A percentile compares a stretch with the other conserved stretches of the same genome.
Evolutionary conservation across 1,284 basidiomycete genomes (phyloP).

Genomic region (Fistulinella cinereoalba): DNA sequence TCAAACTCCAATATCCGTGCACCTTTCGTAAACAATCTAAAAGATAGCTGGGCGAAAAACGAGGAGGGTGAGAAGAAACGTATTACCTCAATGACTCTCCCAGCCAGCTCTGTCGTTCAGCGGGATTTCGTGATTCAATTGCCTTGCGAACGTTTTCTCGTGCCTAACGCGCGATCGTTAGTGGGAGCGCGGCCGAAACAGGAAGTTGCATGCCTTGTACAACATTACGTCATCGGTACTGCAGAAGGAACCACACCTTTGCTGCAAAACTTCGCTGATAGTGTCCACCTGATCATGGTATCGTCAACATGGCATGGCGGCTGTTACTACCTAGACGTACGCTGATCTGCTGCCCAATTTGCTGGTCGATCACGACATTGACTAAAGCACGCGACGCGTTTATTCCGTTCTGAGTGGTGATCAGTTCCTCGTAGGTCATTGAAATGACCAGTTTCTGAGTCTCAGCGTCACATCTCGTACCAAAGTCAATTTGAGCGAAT

Average conservation of each 20-base stretch:
- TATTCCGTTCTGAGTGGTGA: conserved; percentile 80
- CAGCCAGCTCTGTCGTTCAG: conserved; percentile 73
- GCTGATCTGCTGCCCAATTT: conserved; percentile 94
- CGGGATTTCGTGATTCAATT: conserved; percentile 71
- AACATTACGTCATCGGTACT: conserved; percentile 97
- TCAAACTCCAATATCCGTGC: conserved; percentile 83
- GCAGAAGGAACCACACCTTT: conserved; percentile 95
- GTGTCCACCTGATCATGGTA: conserved; percentile 75
- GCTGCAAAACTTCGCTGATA: conserved; percentile 91
- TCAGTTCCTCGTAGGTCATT: conserved; percentile 82
- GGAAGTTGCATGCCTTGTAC: conserved; percentile 69
- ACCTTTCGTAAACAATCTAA: conserved; percentile 83
- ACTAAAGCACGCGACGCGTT: conserved; percentile 85
- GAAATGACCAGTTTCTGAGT: conserved; percentile 64
- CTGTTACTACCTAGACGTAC: conserved; percentile 44
- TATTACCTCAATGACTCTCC: conserved; percentile 76
- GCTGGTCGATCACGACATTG: conserved; percentile 95
- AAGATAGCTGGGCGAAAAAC: conserved; percentile 7
- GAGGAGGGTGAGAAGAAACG: background rate
- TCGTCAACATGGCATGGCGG: conserved; percentile 9
- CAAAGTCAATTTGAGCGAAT: conserved; percentile 12
- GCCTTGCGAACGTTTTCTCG: conserved; percentile 92
- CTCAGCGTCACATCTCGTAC: conserved; percentile 61
- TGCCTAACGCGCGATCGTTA: conserved; percentile 51
- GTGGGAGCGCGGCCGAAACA: conserved; percentile 14